phyloP scores from a whole-genome alignment of 164 flowering plant genomes.

The Brasenia schreberi region DNA sequence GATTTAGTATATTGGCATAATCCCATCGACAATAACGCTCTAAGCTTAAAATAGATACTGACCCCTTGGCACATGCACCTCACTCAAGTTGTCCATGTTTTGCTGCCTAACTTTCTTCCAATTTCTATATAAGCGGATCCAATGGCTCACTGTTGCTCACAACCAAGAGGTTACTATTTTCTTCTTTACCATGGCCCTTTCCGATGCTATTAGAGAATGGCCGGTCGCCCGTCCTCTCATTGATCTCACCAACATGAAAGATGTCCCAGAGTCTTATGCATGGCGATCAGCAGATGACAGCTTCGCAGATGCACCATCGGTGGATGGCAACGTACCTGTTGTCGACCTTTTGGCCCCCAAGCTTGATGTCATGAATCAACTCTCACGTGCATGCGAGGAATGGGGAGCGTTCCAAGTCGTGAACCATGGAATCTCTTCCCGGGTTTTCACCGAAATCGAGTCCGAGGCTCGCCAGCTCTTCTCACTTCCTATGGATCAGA shows the following conservation, averaged over 20 bases:
- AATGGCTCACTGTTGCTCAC: too few relatives aligned
- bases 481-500: conserved; percentile 52
- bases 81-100: too few relatives aligned
- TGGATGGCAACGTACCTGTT: conserved; percentile 28
- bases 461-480: conserved; percentile 28
- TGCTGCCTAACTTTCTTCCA: too few relatives aligned
- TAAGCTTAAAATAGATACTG: too few relatives aligned
- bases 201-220: too few relatives aligned
- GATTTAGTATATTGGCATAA: too few relatives aligned
- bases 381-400: conserved; percentile 61
- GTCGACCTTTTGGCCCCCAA: conserved; percentile 43
- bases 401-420: conserved; percentile 81
- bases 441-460: conserved; percentile 35
- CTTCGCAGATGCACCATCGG: neutral
- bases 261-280: conserved; percentile 59
- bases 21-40: too few relatives aligned
- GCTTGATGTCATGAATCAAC: conserved; percentile 13
- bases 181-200: too few relatives aligned
- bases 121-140: too few relatives aligned
- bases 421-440: conserved; percentile 45
- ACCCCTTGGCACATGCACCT: too few relatives aligned
- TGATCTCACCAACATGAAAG: conserved; percentile 9
- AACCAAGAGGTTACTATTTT: too few relatives aligned
- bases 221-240: too few relatives aligned
- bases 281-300: conserved; percentile 29